A percentile compares a stretch with the other conserved stretches of the same genome.
Evolutionary conservation across 345 rosid genomes (phyloP).

Genomic region (Abelmoschus esculentus): DNA sequence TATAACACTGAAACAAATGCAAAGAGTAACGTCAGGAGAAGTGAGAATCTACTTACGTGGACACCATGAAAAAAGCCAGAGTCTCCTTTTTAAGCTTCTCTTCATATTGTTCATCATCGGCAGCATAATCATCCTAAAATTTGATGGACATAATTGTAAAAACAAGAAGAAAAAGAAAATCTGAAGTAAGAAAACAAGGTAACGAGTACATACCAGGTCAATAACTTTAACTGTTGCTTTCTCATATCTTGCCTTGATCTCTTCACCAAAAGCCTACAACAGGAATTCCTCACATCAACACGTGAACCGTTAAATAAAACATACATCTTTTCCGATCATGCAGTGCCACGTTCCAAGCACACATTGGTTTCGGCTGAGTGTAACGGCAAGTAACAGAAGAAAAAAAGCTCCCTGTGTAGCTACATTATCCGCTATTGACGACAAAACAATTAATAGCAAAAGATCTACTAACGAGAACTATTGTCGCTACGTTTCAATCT

Average conservation of each 20-base stretch:
- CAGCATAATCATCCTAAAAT: conserved; percentile 61
- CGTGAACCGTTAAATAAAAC: background rate
- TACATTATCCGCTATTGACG: background rate
- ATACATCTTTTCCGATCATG: background rate
- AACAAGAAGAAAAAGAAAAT: background rate
- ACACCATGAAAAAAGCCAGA: conserved; percentile 50
- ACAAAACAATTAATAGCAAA: background rate
- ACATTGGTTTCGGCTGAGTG: background rate
- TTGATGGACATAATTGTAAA: background rate
- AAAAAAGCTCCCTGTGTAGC: background rate
- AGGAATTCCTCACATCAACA: background rate
- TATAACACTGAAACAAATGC: background rate
- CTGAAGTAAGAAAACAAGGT: conserved; percentile 4
- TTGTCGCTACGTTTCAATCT: background rate
- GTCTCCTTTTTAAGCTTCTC: conserved; percentile 62
- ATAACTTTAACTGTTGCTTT: conserved; percentile 53
- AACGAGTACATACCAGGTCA: conserved; percentile 48
- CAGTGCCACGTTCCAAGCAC: background rate
- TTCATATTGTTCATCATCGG: conserved; percentile 61
- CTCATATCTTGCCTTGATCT: conserved; percentile 65
- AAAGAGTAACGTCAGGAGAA: background rate
- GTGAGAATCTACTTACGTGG: conserved; percentile 44
- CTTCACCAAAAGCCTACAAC: conserved; percentile 57
- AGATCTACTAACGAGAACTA: background rate
- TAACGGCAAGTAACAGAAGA: background rate